Evolutionary conservation across 2,329 filamentous ascomycete genomes (phyloP), one percentile per base, ranked within the genome.

Genomic region (Cercospora brassicicola): DNA sequence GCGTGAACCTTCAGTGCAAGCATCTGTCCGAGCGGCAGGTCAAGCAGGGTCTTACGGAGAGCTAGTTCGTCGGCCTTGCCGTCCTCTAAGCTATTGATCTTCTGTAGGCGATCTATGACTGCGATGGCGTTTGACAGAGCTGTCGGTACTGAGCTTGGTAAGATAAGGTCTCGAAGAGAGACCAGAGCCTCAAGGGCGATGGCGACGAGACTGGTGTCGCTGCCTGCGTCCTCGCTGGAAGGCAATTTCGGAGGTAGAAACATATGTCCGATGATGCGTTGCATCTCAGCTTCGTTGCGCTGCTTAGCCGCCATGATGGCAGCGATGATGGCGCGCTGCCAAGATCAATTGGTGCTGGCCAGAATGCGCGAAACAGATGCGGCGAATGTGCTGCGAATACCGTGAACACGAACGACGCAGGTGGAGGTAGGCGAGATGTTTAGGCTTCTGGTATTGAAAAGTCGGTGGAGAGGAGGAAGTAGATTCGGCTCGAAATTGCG

Each of bases 201-300:
- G 9, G 28, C n/a, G 20, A 68, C 28, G 8, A 68, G 39, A 8
- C 45, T 18, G 2, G 39, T 13, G 9, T 70, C 65, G 51, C 33
- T 39, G n/a, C 78, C 68, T 28, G 67, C 11, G 64, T 82, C 81
- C 18, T 77, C 74, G 8, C 67, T 59, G 5, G 77, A 76, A 0
- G 82, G 82, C 2, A 84, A 67, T 39, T 79, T 71, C 3, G 80
- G 77, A 20, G 82, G 82, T 1, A 84, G 71, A 11, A 82, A 79
- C 15, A 84, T 70, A 67, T 84, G 82, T 57, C 83, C 77, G 67
- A 81, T 66, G 36, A 73, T 11, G 28, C 63, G 59, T 30, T 65
- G 31, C 10, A 69, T 18, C 36, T 66, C 61, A 9, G 45, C 56
- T 33, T 36, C 67, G 26, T 68, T 57, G 26, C 42, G 8, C 42